These are phyloP conservation scores for Microdochium bolleyi DNA, from an alignment of 2,329 filamentous ascomycete species.

Conservation along the genomic window DNA sequence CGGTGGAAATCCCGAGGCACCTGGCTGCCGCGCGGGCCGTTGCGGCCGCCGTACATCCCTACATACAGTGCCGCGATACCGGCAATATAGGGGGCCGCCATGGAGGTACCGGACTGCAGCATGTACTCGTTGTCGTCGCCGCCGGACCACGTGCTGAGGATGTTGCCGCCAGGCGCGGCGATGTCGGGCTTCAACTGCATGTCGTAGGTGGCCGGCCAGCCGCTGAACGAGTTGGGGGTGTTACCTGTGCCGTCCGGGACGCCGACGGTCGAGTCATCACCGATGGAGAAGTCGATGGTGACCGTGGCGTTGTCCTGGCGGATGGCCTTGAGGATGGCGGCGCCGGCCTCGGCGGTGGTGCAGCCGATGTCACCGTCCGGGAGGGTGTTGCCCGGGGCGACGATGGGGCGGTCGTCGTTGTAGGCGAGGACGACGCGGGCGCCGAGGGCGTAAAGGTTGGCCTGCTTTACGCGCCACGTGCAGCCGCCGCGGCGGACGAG, in stretches of 20 bases:
- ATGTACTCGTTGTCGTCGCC: conserved; percentile 9
- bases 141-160: conserved; percentile 29
- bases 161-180: conserved; percentile 31
- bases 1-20: conserved; percentile 8
- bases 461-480: conserved; percentile 16
- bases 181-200: conserved; percentile 34
- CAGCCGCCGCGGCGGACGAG: conserved; percentile 25
- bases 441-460: conserved; percentile 15
- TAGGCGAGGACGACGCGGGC: conserved; percentile 21
- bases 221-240: conserved; percentile 27
- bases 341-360: conserved; percentile 13
- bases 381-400: conserved; percentile 7
- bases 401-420: conserved; percentile 13
- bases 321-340: conserved; percentile 13
- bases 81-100: conserved; percentile 30
- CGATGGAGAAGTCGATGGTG: conserved; percentile 19
- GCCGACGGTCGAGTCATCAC: conserved; percentile 11
- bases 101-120: conserved; percentile 34
- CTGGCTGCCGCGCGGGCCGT: conserved; percentile 4
- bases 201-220: conserved; percentile 34
- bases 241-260: conserved; percentile 19
- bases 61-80: conserved; percentile 22
- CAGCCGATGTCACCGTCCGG: conserved; percentile 10
- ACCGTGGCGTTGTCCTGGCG: conserved; percentile 16
- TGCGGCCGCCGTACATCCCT: conserved; percentile 12